Evolutionary conservation across 1,139 yeast genomes (phyloP).

Genomic region (Pneumocystis murina): DNA sequence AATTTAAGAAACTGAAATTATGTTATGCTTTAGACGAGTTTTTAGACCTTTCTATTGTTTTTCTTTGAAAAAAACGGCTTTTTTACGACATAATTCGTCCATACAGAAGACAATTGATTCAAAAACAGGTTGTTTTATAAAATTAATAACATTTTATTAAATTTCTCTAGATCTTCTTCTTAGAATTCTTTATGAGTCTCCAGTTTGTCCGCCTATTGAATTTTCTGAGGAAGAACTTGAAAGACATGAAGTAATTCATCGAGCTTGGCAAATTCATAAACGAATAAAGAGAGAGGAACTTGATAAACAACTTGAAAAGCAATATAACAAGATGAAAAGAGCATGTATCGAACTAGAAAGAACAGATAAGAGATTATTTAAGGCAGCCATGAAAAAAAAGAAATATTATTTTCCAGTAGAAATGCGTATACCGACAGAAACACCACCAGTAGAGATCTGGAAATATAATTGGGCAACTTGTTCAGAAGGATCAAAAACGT

Average conservation of each 20-base stretch:
- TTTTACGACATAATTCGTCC: background rate
- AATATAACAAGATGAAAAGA: slow-evolving; percentile 47
- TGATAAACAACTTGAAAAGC: slow-evolving; percentile 38
- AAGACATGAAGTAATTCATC: slow-evolving; percentile 68
- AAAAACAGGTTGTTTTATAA: background rate
- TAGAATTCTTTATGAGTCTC: background rate
- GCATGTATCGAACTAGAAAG: slow-evolving; percentile 63
- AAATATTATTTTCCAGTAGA: slow-evolving; percentile 50
- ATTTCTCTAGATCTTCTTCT: background rate
- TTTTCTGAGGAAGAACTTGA: slow-evolving; percentile 67
- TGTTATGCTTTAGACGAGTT: background rate
- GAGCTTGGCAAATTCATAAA: slow-evolving; percentile 63
- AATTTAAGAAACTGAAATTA: background rate
- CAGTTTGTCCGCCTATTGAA: slow-evolving; percentile 28
- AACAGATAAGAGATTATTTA: slow-evolving; percentile 35
- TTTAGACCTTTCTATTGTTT: background rate
- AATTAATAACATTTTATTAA: background rate
- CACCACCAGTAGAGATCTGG: slow-evolving; percentile 81
- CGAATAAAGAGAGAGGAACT: slow-evolving; percentile 35
- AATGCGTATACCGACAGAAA: slow-evolving; percentile 76
- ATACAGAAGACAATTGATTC: background rate
- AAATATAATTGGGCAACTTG: slow-evolving; percentile 42
- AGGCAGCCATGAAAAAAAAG: slow-evolving; percentile 33
- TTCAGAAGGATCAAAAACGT: slow-evolving; percentile 8
- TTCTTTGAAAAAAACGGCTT: background rate